Evolutionary conservation across 495 filamentous ascomycete species (phyloP).

Genomic region (Margaritispora aquatica): DNA sequence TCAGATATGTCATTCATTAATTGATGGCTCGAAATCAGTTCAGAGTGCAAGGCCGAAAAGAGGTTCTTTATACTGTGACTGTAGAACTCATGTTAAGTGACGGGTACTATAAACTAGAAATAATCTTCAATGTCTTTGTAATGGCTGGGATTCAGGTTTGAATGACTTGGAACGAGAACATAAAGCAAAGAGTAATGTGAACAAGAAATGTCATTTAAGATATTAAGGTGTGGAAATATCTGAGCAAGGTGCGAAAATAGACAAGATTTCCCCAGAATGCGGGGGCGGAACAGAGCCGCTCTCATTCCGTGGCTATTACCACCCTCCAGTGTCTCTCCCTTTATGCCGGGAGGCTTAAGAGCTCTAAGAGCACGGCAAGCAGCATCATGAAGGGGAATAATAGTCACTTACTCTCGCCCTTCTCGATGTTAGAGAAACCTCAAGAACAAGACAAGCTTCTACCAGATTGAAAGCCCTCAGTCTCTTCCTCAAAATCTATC

Average conservation of each 20-base stretch:
- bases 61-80: no score
- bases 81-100: no score
- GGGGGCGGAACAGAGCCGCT: not conserved
- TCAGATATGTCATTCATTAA: no score
- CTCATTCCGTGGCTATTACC: not conserved
- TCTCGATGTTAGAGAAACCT: not conserved
- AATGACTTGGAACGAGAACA: no score
- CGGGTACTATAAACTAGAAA: no score
- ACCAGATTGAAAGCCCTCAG: not conserved
- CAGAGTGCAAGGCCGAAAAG: no score
- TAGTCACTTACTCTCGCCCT: not conserved
- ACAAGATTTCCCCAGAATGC: not conserved
- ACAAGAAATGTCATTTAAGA: no score
- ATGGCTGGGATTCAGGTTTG: no score
- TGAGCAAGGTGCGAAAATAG: not conserved
- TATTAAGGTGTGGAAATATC: not conserved
- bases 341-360: not conserved
- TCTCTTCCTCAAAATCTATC: not conserved
- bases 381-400: not conserved
- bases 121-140: no score
- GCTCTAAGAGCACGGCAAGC: not conserved
- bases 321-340: not conserved
- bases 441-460: not conserved
- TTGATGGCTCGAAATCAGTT: no score
- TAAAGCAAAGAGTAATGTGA: no score